These are phyloP conservation scores for Aspergillus indologenus DNA, from an alignment of 495 filamentous ascomycete genomes.

Conservation along the genomic window DNA sequence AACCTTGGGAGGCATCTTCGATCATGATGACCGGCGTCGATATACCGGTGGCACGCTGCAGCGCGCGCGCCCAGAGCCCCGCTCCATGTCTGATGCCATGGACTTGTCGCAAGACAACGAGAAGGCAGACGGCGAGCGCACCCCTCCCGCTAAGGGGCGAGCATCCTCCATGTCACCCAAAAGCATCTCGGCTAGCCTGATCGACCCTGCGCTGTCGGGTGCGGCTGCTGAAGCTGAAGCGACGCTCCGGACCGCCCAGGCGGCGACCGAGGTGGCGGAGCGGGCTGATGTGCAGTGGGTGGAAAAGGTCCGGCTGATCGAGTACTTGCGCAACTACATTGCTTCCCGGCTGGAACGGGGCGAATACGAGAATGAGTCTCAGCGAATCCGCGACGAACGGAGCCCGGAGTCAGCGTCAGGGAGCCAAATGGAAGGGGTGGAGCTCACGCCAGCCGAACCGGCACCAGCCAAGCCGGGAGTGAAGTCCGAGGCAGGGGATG, in stretches of 20 bases:
- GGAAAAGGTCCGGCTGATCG: constrained; percentile 77
- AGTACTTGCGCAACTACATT: constrained; percentile 68
- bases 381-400: constrained; percentile 9
- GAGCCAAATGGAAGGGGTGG: constrained; percentile 43
- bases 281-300: constrained; percentile 74
- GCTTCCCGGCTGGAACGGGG: constrained; percentile 58
- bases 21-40: constrained; percentile 74
- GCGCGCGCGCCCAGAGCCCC: constrained; percentile 55
- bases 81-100: constrained; percentile 42
- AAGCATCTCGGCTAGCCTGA: constrained; percentile 48
- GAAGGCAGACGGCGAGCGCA: constrained; percentile 44
- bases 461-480: constrained; percentile 15
- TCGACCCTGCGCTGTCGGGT: constrained; percentile 52
- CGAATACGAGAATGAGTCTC: constrained; percentile 54
- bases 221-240: constrained; percentile 40
- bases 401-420: constrained; percentile 25
- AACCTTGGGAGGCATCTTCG: constrained; percentile 77
- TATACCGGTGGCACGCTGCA: constrained; percentile 87
- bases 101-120: constrained; percentile 52
- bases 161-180: constrained; percentile 41
- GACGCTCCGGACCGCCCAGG: constrained; percentile 42
- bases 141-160: constrained; percentile 40
- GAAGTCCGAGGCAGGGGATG: constrained; percentile 25
- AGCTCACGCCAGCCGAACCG: constrained; percentile 19
- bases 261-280: constrained; percentile 46